These are phyloP conservation scores for Baorangia bicolor DNA, from an alignment of 768 basidiomycete genomes.

Conservation along the genomic window DNA sequence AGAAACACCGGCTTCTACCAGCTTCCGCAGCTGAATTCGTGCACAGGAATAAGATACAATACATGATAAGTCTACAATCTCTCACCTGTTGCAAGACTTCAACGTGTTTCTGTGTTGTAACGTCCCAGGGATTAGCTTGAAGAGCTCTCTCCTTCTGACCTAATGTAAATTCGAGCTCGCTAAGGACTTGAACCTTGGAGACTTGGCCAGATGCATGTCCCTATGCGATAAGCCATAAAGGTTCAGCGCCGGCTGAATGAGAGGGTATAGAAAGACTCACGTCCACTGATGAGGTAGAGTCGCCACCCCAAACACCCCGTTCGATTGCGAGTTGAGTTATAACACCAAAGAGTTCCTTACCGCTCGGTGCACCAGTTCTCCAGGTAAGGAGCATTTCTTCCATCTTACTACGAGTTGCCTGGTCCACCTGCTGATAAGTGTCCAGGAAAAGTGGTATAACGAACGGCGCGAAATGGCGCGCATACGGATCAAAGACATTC, in stretches of 20 bases:
- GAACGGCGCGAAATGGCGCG: constrained; percentile 76
- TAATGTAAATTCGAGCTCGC: constrained; percentile 79
- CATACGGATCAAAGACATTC: constrained; percentile 93
- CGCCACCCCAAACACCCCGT: constrained; percentile 74
- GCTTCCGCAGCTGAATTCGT: constrained; percentile 53
- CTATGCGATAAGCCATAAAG: constrained; percentile 22
- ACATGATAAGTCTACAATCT: neutral
- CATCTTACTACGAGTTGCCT: constrained; percentile 86
- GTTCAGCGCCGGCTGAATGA: neutral
- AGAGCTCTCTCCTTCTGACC: constrained; percentile 75
- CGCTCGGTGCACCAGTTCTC: constrained; percentile 80
- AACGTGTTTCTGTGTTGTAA: constrained; percentile 66
- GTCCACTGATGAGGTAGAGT: constrained; percentile 36
- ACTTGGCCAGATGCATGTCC: constrained; percentile 47
- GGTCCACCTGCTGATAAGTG: constrained; percentile 85
- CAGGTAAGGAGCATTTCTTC: constrained; percentile 97
- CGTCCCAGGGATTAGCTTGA: constrained; percentile 74
- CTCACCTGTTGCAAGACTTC: constrained; percentile 79
- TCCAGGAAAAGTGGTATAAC: constrained; percentile 84
- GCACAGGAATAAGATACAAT: constrained; percentile 5
- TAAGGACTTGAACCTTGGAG: constrained; percentile 76
- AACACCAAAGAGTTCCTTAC: constrained; percentile 82
- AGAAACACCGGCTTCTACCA: constrained; percentile 79
- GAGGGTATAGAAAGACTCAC: constrained; percentile 34
- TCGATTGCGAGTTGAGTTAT: constrained; percentile 83